Conservation (phyloP, 331 rosid genomes). For the Ulmus americana region DNA sequence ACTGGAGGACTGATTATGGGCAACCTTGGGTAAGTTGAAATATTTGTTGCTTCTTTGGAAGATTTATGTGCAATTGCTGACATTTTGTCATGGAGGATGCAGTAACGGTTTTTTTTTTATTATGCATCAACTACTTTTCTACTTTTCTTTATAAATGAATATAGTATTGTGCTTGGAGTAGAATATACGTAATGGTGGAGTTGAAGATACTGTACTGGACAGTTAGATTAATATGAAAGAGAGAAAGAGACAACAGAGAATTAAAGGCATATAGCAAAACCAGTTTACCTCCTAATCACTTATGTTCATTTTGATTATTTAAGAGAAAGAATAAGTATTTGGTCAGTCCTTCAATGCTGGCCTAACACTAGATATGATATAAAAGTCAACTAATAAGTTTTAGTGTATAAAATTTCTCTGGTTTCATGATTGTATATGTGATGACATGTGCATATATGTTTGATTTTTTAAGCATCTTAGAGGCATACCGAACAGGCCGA, state of each 20-base stretch:
- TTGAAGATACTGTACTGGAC: background rate
- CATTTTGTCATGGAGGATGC: background rate
- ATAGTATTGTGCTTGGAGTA: background rate
- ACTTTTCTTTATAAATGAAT: background rate
- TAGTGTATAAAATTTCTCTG: background rate
- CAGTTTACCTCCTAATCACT: background rate
- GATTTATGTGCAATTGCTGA: background rate
- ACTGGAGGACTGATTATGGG: conserved; percentile 98
- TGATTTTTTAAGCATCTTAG: conserved; percentile 59
- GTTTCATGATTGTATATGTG: background rate
- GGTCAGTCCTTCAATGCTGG: background rate
- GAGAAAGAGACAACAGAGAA: background rate
- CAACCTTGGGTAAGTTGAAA: conserved; percentile 65
- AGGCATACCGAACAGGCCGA: conserved; percentile 87
- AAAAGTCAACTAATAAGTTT: background rate
- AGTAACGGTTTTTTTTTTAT: background rate
- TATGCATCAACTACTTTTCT: background rate
- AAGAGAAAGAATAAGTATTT: background rate
- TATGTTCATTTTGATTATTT: background rate
- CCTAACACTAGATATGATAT: background rate
- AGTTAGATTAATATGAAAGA: background rate
- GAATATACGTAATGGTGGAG: background rate
- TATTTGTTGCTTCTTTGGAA: background rate
- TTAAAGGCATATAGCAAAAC: background rate
- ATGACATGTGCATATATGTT: conserved; percentile 23